Base-by-base conservation (phyloP, 169 alveolate species). In the Eimeria praecox region DNA sequence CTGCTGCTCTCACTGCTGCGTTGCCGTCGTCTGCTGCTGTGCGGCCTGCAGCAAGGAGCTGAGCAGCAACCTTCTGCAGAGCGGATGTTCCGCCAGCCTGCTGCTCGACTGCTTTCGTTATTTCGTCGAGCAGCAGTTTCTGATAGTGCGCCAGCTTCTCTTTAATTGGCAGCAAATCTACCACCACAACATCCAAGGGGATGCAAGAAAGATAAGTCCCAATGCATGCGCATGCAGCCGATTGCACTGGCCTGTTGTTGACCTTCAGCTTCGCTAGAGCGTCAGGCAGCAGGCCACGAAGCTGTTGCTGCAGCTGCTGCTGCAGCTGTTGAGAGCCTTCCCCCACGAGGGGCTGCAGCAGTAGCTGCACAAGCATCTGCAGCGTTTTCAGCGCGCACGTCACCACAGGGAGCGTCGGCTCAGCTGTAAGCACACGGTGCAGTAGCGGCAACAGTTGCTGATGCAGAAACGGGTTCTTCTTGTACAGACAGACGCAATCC, bases 401-500 rank as follows among this genome's bases (percentile, higher is more conserved):
- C 38, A 93, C 96, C 69, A 93, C 96, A 18, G 96, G 96, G 54
- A 93, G 96, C 33, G 96, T 93, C 52, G 96, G 96, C 78, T 93
- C 96, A 20, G 80, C 88, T 14, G 86, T 66, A 62, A 93, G 75
- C 66, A 73, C 64, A 56, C 96, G 96, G 75, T 93, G 96, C 77
- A 93, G 30, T 80, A 93, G 94, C 35, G 88, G 73, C 91, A 93
- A 46, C 77, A 93, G 94, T 49, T 73, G 69, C 46, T 88, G 96
- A 56, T 87, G 93, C 52, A 93, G 62, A 54, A 93, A 93, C 22
- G 96, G 82, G 66, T 83, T 93, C 52, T 83, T 93, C 80, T 93
- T 93, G 89, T 80, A 44, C 66, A 93, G 52, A 40, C 94, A 52
- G 9, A 33, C 82, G 46, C 96, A 93, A 40, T 93, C 94, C 35